These are phyloP conservation scores for Triangularia setosa DNA, from an alignment of 2,329 filamentous ascomycete species.

Conservation along the genomic window DNA sequence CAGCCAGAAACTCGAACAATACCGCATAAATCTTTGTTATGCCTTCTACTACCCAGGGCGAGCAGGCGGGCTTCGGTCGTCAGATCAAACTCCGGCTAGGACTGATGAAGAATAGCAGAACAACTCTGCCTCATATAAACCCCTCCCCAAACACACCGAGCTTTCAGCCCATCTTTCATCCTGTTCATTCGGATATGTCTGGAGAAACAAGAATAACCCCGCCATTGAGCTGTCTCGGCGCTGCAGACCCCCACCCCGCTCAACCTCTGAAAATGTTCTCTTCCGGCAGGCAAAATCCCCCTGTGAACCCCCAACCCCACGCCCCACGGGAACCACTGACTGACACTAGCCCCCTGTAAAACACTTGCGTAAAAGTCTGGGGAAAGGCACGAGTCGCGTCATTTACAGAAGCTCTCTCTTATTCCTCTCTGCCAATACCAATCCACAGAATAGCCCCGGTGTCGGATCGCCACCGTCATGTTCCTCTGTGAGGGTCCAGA, in stretches of 20 bases:
- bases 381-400: slow-evolving; percentile 22
- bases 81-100: slow-evolving; percentile 3
- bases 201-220: neutral
- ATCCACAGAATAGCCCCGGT: slow-evolving; percentile 11
- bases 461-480: neutral
- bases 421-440: too few relatives aligned
- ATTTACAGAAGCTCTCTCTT: slow-evolving; percentile 11
- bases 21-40: neutral
- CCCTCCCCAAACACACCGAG: neutral
- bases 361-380: slow-evolving; percentile 21
- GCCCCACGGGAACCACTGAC: neutral
- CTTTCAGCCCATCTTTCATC: neutral
- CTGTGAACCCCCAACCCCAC: slow-evolving; percentile 17
- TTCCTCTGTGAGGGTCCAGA: neutral
- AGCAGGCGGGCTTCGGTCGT: neutral
- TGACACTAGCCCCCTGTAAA: slow-evolving; percentile 15
- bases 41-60: neutral
- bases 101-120: too few relatives aligned
- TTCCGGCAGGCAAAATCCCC: slow-evolving; percentile 6
- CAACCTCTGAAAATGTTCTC: slow-evolving; percentile 2
- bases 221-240: neutral
- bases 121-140: neutral
- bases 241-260: slow-evolving; percentile 12
- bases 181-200: neutral
- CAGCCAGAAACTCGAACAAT: neutral